These are phyloP conservation scores for Wickerhamiella azyma DNA, from an alignment of 805 yeast species.

Conservation along the genomic window DNA sequence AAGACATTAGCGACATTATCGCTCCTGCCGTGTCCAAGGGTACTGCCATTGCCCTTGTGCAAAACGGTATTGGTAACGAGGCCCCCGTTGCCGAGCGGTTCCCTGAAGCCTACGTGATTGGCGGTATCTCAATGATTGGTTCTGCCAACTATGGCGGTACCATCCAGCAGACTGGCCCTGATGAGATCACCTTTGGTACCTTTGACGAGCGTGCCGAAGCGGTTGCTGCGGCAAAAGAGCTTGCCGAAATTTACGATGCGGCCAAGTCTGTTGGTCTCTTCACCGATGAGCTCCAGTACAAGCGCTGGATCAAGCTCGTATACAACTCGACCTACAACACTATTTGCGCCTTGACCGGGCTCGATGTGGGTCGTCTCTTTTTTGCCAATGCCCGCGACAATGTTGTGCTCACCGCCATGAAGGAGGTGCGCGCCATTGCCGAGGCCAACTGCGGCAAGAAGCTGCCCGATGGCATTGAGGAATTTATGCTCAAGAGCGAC, in stretches of 20 bases:
- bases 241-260: conserved; percentile 34
- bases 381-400: conserved; percentile 32
- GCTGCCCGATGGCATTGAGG: conserved; percentile 37
- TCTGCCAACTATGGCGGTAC: conserved; percentile 40
- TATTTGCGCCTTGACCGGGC: conserved; percentile 41
- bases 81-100: conserved; percentile 38
- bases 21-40: conserved; percentile 36
- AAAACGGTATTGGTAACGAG: conserved; percentile 55
- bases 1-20: conserved; percentile 38
- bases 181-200: conserved; percentile 38
- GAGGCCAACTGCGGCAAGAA: conserved; percentile 45
- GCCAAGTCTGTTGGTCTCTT: conserved; percentile 30
- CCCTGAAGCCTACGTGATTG: conserved; percentile 39
- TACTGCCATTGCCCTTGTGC: conserved; percentile 43
- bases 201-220: conserved; percentile 31
- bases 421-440: conserved; percentile 52
- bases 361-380: conserved; percentile 45
- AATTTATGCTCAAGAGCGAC: conserved; percentile 41
- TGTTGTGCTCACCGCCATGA: conserved; percentile 47
- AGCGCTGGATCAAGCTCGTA: conserved; percentile 54
- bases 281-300: conserved; percentile 34
- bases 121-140: conserved; percentile 54
- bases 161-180: conserved; percentile 39
- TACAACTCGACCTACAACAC: conserved; percentile 61
- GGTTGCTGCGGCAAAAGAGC: conserved; percentile 29